Percentiles rank a stretch among this genome's conserved stretches.
phyloP scores from a whole-genome alignment of 2,329 filamentous ascomycete genomes.

The Cladosporium sp. region DNA sequence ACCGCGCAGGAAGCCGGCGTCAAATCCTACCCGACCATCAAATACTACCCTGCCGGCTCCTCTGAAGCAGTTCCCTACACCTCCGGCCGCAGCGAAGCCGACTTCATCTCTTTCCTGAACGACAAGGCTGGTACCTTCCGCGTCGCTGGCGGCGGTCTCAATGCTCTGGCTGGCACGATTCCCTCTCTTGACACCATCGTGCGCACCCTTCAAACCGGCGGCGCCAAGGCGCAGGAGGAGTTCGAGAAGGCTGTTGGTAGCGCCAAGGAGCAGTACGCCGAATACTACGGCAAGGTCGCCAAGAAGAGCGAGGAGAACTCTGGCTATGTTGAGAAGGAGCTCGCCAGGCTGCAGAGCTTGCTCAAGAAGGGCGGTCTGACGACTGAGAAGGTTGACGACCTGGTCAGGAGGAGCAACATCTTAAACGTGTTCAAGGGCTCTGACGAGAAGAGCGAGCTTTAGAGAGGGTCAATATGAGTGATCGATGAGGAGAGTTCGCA shows the following conservation, averaged over 20 bases:
- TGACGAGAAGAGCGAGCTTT: constrained; percentile 40
- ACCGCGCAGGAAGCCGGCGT: constrained; percentile 75
- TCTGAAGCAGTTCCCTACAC: constrained; percentile 70
- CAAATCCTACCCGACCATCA: constrained; percentile 91
- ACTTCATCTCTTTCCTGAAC: constrained; percentile 81
- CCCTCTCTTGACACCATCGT: constrained; percentile 75
- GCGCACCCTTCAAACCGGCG: constrained; percentile 63
- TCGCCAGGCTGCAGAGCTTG: constrained; percentile 74
- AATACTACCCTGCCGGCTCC: constrained; percentile 89
- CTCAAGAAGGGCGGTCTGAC: constrained; percentile 84
- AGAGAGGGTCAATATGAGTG: constrained; percentile 11
- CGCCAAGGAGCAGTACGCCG: constrained; percentile 77
- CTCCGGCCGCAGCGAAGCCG: constrained; percentile 73
- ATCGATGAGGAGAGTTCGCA: background rate
- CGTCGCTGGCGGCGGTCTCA: constrained; percentile 74
- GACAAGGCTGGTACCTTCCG: constrained; percentile 86
- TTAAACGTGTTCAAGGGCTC: constrained; percentile 69
- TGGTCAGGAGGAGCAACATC: constrained; percentile 84
- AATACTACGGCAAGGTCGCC: constrained; percentile 92
- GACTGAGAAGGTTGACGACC: constrained; percentile 82
- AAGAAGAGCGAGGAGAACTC: constrained; percentile 79
- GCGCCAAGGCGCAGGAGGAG: constrained; percentile 68
- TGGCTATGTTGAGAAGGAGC: constrained; percentile 81
- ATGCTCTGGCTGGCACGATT: constrained; percentile 78
- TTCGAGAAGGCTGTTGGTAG: constrained; percentile 68